Conservation (phyloP, 176 grass and related monocot species). For the Pontederia paniculata region DNA sequence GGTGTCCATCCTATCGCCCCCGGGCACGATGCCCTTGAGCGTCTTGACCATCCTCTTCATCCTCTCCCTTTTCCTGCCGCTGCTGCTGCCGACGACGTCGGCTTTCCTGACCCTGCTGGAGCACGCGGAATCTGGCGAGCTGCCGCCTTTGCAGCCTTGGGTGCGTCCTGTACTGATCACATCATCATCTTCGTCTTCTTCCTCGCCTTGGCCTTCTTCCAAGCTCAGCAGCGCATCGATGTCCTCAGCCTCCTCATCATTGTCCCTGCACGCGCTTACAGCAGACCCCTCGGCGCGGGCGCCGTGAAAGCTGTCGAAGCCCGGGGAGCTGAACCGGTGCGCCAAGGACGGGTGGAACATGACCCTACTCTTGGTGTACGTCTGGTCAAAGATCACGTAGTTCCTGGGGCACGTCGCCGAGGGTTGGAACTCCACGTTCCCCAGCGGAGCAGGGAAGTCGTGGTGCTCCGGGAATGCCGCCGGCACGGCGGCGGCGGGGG, state of each 20-base stretch:
- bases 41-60: constrained; percentile 19
- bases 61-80: constrained; percentile 9
- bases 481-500: constrained; percentile 1
- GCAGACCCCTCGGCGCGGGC: constrained; percentile 20
- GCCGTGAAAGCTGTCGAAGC: constrained; percentile 16
- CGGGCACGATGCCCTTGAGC: constrained; percentile 12
- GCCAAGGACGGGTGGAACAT: constrained; percentile 95
- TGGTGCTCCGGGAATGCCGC: constrained; percentile 36
- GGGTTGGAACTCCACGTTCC: constrained; percentile 74
- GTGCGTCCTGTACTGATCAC: constrained; percentile 76
- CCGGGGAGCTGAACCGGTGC: constrained; percentile 46
- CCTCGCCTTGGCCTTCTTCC: constrained; percentile 5
- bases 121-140: constrained; percentile 72
- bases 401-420: constrained; percentile 85
- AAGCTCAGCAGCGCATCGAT: constrained; percentile 8
- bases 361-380: constrained; percentile 58
- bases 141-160: constrained; percentile 34
- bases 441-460: constrained; percentile 61
- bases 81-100: neutral
- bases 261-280: constrained; percentile 30
- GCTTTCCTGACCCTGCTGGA: constrained; percentile 12
- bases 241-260: constrained; percentile 62
- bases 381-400: constrained; percentile 98
- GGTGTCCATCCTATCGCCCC: constrained; percentile 11
- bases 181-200: constrained; percentile 31